Base-by-base conservation (phyloP, 768 basidiomycete genomes). In the Pisolithus albus region DNA sequence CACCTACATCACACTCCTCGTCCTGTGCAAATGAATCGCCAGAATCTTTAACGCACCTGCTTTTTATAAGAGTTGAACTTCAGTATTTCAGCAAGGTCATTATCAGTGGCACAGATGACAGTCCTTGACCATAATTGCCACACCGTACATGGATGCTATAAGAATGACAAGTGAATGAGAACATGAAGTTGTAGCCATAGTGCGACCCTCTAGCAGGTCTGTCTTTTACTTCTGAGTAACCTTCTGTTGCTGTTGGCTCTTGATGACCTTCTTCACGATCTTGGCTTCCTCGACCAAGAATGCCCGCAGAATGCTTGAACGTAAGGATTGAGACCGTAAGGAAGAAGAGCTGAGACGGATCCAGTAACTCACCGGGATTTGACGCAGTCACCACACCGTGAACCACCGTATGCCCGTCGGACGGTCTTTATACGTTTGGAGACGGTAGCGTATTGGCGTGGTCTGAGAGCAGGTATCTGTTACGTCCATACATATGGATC, bases 251-350 rank as follows among this genome's bases (percentile, higher is more conserved):
- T 78, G 74, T 72, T 90, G 88, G 66, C 87, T 86, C 79, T 96
- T 96, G 80, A 97, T 93, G 61, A 98, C 95, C 75, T 83, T 87
- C 86, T 99, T 99, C 68, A 99, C 96, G 63, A 99, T 98, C 80
- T 98, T 98, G 42, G 96, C 96, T 78, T 99, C 96, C 79, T 98
- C 96, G 38, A 99, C 90, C 54, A 99, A 75, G 85, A 99, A 99
- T 57, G 96, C 93, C 54, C 96, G 90, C 61, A 98, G 86, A 62
- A 99, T 94, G 57, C 96, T 34, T 97, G 56, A 0, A 46, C 7
- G 21, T 6, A 34, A 41, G n/a, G 36, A 47, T 38, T 37, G 41
- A n/a, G 10, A 19, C 47, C 16, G 53, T 28, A 10, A 37, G 26
- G 26, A 26, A 45, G 38, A n/a, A 24, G 30, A 23, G n/a, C 11